Conservation (phyloP, 2,329 filamentous ascomycete genomes). For the Thelonectria rubi region DNA sequence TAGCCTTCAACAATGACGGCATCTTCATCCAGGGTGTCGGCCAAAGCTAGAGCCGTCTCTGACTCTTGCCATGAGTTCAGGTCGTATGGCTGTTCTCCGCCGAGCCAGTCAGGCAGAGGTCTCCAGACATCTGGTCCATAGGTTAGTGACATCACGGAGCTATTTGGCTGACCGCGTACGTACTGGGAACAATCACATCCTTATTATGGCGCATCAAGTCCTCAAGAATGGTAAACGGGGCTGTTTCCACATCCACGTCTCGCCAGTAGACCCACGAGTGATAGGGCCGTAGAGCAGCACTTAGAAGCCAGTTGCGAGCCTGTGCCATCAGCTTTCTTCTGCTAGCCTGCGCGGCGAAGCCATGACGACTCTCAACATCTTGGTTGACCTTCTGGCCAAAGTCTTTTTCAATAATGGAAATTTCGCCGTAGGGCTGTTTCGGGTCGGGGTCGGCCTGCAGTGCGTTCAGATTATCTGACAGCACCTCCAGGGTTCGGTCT, state of each 20-base stretch:
- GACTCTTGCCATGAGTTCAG: slow-evolving; percentile 99
- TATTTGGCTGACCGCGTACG: slow-evolving; percentile 51
- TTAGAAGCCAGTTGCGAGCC: slow-evolving; percentile 95
- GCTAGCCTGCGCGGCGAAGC: slow-evolving; percentile 94
- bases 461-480: slow-evolving; percentile 78
- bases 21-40: slow-evolving; percentile 95
- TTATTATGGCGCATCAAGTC: slow-evolving; percentile 99
- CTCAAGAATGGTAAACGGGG: slow-evolving; percentile 94
- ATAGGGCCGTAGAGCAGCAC: slow-evolving; percentile 89
- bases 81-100: slow-evolving; percentile 97
- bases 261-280: slow-evolving; percentile 99
- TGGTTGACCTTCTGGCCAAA: slow-evolving; percentile 98
- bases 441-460: slow-evolving; percentile 84
- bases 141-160: slow-evolving; percentile 36
- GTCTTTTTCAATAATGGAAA: slow-evolving; percentile 98
- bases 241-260: slow-evolving; percentile 97
- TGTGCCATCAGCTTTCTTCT: slow-evolving; percentile 97
- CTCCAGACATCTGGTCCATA: slow-evolving; percentile 86
- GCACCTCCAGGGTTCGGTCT: slow-evolving; percentile 81
- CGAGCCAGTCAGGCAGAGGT: slow-evolving; percentile 97
- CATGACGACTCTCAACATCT: slow-evolving; percentile 96
- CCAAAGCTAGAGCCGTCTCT: slow-evolving; percentile 91
- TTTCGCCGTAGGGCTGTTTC: slow-evolving; percentile 88
- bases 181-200: slow-evolving; percentile 97
- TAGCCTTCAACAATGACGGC: slow-evolving; percentile 99